Base-by-base conservation (phyloP, 2,329 filamentous ascomycete genomes). In the Cordyceps sp. region DNA sequence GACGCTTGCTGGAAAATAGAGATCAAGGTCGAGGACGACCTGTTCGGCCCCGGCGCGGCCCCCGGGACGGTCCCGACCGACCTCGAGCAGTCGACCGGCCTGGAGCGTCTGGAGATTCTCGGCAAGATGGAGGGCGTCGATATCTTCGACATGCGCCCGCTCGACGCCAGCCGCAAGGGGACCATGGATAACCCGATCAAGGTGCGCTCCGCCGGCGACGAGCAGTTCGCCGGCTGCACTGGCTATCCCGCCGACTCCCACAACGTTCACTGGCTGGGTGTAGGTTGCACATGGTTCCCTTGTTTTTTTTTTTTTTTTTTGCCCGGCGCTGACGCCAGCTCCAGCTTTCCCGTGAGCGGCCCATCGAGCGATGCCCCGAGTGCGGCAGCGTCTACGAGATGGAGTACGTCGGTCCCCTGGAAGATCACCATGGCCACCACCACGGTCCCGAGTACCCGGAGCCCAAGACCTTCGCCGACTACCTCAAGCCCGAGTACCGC, bases 41-140 rank as follows among this genome's bases (percentile, higher is more conserved):
- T 98, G 37, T 45, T 92, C 43, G 72, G 79, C 41, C 81, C 84
- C 22, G 90, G 90, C 66, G 85, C 80, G 48, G 59, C 71, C 47
- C 63, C 75, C 42, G 88, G 90, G 54, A 81, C 79, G 55, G 67
- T 98, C 45, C 84, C 90, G 44, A 92, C 83, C 62, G 90, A 98
- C 61, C 61, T 93, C 55, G 85, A 96, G 59, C 90, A 98, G 61
- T 65, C 90, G 37, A 96, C 90, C 47, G 90, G 90, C 81, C 71
- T 96, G 38, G 90, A 98, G 70, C 86, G 90, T 73, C 73, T 98
- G 47, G 90, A 98, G 64, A 90, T 98, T 52, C 70, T 98, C 57
- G 90, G 90, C 63, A 98, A 98, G 76, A 93, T 96, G 80, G 84
- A 96, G 69, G 86, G 90, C 45, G 67, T 94, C 49, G 90, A 98